Evolutionary conservation across 441 rosid genomes (phyloP).

Genomic region (Geranium incanum): DNA sequence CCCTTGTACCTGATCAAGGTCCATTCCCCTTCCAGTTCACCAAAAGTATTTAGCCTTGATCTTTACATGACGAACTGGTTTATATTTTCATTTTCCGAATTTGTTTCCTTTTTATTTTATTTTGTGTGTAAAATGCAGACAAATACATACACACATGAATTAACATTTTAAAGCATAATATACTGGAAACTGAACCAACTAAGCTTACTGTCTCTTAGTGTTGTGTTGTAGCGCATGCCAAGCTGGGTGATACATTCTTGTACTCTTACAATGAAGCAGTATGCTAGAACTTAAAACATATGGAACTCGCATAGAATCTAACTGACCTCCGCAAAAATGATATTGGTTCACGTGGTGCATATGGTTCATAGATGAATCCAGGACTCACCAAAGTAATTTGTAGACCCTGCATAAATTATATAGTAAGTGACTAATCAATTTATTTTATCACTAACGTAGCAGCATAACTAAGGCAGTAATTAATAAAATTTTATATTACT

Average conservation of each 20-base stretch:
- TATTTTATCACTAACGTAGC: neutral
- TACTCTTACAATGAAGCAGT: neutral
- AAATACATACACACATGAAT: neutral
- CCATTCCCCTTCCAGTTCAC: neutral
- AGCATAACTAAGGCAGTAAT: conserved; percentile 13
- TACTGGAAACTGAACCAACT: neutral
- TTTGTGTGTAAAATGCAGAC: neutral
- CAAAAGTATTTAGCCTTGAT: neutral
- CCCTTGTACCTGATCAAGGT: neutral
- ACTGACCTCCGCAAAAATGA: conserved; percentile 74
- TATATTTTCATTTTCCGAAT: neutral
- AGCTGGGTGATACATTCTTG: neutral
- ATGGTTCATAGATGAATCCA: conserved; percentile 82
- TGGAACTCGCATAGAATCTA: conserved; percentile 10
- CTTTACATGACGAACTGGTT: neutral
- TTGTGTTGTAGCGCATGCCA: neutral
- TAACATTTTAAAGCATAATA: neutral
- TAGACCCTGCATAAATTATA: conserved; percentile 48
- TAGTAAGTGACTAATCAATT: conserved; percentile 16
- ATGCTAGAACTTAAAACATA: conserved; percentile 9
- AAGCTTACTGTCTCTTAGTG: neutral
- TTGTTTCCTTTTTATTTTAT: neutral
- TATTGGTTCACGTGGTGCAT: conserved; percentile 52
- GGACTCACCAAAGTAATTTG: conserved; percentile 66
- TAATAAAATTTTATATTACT: neutral